phyloP scores from a whole-genome alignment of 2,329 filamentous ascomycete genomes.

The Colletotrichum sp. region DNA sequence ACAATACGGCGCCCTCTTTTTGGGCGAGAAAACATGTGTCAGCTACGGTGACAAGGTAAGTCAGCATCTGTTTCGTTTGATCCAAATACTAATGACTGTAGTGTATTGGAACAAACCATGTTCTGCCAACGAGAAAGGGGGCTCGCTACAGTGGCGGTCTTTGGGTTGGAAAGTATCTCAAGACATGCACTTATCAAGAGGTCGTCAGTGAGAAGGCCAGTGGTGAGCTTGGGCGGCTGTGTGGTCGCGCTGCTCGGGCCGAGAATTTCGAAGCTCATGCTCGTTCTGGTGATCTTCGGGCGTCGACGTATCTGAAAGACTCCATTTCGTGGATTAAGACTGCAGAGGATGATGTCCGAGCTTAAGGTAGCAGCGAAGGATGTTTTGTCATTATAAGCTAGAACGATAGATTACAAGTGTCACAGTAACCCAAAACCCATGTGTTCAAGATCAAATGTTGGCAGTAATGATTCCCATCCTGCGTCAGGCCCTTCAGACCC shows the following conservation, averaged over 20 bases:
- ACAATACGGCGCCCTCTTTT: slow-evolving; percentile 55
- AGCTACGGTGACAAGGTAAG: slow-evolving; percentile 57
- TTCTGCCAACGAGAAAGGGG: slow-evolving; percentile 53
- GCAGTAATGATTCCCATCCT: background rate
- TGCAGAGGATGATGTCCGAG: background rate
- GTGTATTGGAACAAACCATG: slow-evolving; percentile 61
- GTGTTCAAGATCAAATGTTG: background rate
- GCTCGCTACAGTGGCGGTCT: slow-evolving; percentile 56
- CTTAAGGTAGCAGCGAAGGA: background rate
- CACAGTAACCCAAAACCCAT: background rate
- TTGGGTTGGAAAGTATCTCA: slow-evolving; percentile 60
- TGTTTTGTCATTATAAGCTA: background rate
- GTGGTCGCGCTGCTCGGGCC: slow-evolving; percentile 51
- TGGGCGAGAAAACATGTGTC: slow-evolving; percentile 58
- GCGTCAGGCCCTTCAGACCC: background rate
- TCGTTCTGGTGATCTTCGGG: slow-evolving; percentile 53
- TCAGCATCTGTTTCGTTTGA: background rate
- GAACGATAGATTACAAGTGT: background rate
- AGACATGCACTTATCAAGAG: slow-evolving; percentile 59
- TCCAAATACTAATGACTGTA: slow-evolving; percentile 18
- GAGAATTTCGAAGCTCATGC: slow-evolving; percentile 61
- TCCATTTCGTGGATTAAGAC: slow-evolving; percentile 46
- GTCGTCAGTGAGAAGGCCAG: slow-evolving; percentile 46
- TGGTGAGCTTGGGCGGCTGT: slow-evolving; percentile 52
- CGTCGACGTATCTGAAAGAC: slow-evolving; percentile 46